These are phyloP conservation scores for Mucor velutinosus DNA, from an alignment of 371 early-diverging fungal genomes.

Conservation along the genomic window DNA sequence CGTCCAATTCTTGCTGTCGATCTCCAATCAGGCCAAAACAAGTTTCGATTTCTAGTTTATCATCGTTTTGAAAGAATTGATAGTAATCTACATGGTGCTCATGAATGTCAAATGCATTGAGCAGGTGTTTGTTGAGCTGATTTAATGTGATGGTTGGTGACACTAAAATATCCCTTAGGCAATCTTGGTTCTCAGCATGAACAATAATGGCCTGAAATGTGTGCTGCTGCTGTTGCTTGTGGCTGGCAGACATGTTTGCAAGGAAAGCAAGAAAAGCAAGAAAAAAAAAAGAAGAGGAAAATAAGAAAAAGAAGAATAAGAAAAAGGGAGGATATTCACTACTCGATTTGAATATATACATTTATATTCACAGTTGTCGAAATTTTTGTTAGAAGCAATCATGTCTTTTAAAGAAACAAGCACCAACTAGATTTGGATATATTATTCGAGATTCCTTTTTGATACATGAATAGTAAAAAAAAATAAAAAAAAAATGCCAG, in stretches of 20 bases:
- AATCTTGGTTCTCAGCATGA: conserved; percentile 2
- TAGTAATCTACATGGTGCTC: conserved; percentile 1
- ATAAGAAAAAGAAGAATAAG: not conserved
- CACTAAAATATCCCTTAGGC: conserved; percentile 10
- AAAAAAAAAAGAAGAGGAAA: not conserved
- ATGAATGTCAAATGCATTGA: not conserved
- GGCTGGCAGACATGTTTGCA: not conserved
- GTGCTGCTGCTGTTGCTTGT: not conserved
- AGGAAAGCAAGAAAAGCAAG: not conserved
- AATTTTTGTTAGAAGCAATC: not conserved
- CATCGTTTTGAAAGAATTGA: not conserved
- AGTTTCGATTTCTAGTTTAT: not conserved
- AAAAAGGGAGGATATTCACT: not conserved
- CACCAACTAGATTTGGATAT: not conserved
- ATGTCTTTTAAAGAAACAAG: not conserved
- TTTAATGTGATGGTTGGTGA: conserved; percentile 6
- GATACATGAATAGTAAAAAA: not conserved
- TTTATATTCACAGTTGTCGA: not conserved
- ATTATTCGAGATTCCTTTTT: not conserved
- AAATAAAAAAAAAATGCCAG: too few relatives aligned
- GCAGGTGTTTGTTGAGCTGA: conserved; percentile 4
- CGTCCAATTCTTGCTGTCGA: conserved; percentile 5
- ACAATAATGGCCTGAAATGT: conserved; percentile 7
- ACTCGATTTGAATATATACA: not conserved
- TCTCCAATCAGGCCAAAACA: conserved; percentile 6